Evolutionary conservation across 257 asterid species (phyloP), one percentile per base, ranked within the genome.

Genomic region (Solanum gandarillasii): DNA sequence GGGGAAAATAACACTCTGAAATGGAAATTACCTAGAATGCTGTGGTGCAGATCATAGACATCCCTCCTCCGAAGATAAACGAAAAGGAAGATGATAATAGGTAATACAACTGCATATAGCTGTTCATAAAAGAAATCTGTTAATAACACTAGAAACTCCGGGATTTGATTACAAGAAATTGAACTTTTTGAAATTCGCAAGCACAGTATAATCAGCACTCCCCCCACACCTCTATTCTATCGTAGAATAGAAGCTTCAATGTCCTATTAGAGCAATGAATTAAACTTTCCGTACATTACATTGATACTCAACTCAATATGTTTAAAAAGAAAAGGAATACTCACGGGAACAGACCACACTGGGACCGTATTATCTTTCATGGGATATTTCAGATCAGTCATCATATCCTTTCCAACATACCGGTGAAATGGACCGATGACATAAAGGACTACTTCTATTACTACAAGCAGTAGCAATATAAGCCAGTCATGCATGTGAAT

Each of bases 271-370:
- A 75, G 55, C 6, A 38, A 7, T n/a, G n/a, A 76, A 12, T 20
- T 73, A 16, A 27, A 43, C 41, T 79, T 25, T 29, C 68, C 7
- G 0, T 46, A 46, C 68, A 29, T 16, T 29, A 46, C 20, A 81
- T 16, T 46, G 68, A 46, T 46, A 81, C 39, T 46, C 41, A 3
- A 46, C 41, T 46, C 70, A 9, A 81, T 79, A 81, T 46, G 41
- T 48, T 46, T 29, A 2, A 52, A 78, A 27, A 16, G 13, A 2
- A 29, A 7, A 70, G 39, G 85, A 58, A 67, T 32, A 87, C 98
- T 96, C 91, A 96, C 98, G 13, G 98, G 99, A 90, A 96, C 98
- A 16, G 98, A 90, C 98, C 98, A 96, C 29, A 94, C 67, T 7
- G 99, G 99, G 65, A 96, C 98, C 0, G 98, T 95, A 73, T 95